Conservation (phyloP, 2,329 filamentous ascomycete genomes). For the Rhexocercosporidium sp. region DNA sequence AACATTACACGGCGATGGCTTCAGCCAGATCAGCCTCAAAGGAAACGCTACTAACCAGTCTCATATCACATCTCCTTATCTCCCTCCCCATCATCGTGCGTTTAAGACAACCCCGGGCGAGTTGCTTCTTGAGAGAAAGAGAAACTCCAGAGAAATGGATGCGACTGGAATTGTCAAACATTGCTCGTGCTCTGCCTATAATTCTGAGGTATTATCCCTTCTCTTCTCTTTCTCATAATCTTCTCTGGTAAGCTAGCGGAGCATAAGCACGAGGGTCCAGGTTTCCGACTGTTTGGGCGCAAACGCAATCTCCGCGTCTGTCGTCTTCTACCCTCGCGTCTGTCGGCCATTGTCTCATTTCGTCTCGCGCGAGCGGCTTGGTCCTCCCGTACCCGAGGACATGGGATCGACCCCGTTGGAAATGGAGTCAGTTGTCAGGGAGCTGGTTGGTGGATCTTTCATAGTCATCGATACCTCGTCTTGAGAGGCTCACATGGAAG, state of each 20-base stretch:
- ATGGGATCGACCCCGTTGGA: constrained; percentile 12
- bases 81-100: too few species aligned
- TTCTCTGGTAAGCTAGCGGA: not conserved
- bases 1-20: not conserved
- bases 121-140: too few species aligned
- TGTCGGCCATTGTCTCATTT: not conserved
- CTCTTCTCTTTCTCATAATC: not conserved
- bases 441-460: not conserved
- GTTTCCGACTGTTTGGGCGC: constrained; percentile 2
- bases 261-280: not conserved
- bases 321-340: not conserved
- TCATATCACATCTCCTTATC: too few species aligned
- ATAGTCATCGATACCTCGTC: too few species aligned
- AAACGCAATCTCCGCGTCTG: constrained; percentile 8
- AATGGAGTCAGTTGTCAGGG: not conserved
- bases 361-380: not conserved
- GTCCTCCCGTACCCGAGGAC: constrained; percentile 9
- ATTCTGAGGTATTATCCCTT: not conserved
- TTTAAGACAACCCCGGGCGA: too few species aligned
- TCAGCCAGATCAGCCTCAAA: not conserved
- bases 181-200: not conserved
- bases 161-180: not conserved
- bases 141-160: not conserved
- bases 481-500: too few species aligned
- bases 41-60: too few species aligned